A percentile compares a stretch with the other conserved stretches of the same genome.
phyloP scores from a whole-genome alignment of 2,329 filamentous ascomycete species.

The Chaetomium olivaceum region DNA sequence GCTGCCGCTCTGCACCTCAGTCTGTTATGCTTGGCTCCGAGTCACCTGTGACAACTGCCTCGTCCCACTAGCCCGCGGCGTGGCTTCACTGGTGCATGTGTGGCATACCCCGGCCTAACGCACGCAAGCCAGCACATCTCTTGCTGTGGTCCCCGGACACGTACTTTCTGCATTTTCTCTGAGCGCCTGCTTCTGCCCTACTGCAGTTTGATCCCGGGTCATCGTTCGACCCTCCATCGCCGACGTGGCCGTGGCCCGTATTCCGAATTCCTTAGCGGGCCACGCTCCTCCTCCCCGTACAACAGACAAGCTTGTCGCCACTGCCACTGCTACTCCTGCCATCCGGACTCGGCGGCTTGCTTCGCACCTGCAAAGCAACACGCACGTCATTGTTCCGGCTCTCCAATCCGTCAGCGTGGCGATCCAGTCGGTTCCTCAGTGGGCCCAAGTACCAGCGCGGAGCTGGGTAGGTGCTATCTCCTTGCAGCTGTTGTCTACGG shows the following conservation, averaged over 20 bases:
- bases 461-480: constrained; percentile 28
- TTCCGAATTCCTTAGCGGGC: constrained; percentile 4
- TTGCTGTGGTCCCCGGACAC: constrained; percentile 19
- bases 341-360: constrained; percentile 2
- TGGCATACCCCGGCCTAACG: constrained; percentile 18
- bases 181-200: not conserved
- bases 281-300: constrained; percentile 10
- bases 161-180: constrained; percentile 22
- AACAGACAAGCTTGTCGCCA: constrained; percentile 8
- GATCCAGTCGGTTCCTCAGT: constrained; percentile 30
- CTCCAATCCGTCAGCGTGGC: constrained; percentile 30
- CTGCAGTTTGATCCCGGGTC: constrained; percentile 4
- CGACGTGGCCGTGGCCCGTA: constrained; percentile 20
- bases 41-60: constrained; percentile 19
- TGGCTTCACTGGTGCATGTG: constrained; percentile 22
- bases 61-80: constrained; percentile 19
- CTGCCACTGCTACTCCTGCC: constrained; percentile 13
- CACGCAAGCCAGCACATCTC: constrained; percentile 24
- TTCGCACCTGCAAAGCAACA: constrained; percentile 11
- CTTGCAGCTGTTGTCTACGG: constrained; percentile 24
- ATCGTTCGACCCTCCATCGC: not conserved
- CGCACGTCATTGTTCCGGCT: constrained; percentile 18
- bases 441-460: constrained; percentile 28
- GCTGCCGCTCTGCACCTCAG: constrained; percentile 28
- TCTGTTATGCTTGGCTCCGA: constrained; percentile 29